Evolutionary conservation across 148 eudicot species (phyloP).

Genomic region (Dianthus caryophyllus): DNA sequence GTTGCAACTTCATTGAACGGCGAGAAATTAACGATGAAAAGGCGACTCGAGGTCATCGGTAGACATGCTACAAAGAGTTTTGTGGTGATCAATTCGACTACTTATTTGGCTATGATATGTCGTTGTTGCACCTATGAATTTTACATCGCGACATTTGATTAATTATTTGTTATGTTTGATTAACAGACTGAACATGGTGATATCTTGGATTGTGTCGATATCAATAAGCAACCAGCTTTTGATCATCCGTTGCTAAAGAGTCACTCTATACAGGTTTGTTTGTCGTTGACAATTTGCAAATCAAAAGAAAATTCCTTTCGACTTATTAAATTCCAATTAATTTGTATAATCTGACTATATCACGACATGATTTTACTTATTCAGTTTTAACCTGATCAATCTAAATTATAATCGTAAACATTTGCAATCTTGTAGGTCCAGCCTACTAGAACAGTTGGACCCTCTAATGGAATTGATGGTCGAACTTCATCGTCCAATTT

Average conservation of each 20-base stretch:
- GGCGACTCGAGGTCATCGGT: not conserved
- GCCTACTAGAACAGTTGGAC: too few relatives aligned
- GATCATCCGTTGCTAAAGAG: slow-evolving; percentile 11
- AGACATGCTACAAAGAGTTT: slow-evolving; percentile 8
- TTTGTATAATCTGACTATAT: too few relatives aligned
- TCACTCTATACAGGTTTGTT: slow-evolving; percentile 1
- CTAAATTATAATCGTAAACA: too few relatives aligned
- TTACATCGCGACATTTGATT: not conserved
- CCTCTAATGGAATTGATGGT: too few relatives aligned
- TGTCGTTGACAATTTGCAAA: not conserved
- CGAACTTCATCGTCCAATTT: too few relatives aligned
- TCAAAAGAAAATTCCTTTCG: not conserved
- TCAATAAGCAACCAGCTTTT: slow-evolving; percentile 1
- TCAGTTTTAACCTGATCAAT: too few relatives aligned
- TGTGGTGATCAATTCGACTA: not conserved
- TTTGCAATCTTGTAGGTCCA: slow-evolving; percentile 9
- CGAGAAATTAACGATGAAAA: slow-evolving; percentile 1
- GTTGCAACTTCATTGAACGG: not conserved
- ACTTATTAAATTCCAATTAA: too few relatives aligned
- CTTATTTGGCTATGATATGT: too few relatives aligned
- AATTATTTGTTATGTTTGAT: not conserved
- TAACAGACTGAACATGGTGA: slow-evolving; percentile 4
- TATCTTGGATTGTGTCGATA: slow-evolving; percentile 12
- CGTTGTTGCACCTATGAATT: not conserved
- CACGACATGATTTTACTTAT: too few relatives aligned